Evolutionary conservation across 768 basidiomycete species (phyloP).

Genomic region (Kwoniella mangroviensis): DNA sequence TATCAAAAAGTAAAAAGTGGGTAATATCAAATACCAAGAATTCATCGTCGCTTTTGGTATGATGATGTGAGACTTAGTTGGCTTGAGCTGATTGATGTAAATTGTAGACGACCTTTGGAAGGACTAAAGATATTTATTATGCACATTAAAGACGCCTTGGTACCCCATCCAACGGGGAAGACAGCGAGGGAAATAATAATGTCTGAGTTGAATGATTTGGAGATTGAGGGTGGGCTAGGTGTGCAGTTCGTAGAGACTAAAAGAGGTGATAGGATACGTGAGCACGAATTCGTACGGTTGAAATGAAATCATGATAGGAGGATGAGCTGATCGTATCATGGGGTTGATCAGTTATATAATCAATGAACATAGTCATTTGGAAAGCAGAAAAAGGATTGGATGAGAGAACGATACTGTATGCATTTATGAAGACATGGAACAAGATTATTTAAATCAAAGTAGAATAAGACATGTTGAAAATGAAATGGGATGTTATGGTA

Average conservation of each 20-base stretch:
- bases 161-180: conserved; percentile 57
- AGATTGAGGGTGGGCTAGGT: conserved; percentile 69
- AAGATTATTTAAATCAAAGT: neutral
- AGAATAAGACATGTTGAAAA: neutral
- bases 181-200: conserved; percentile 72
- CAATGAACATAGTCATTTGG: neutral
- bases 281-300: conserved; percentile 54
- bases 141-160: conserved; percentile 81
- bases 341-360: neutral
- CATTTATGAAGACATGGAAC: no score
- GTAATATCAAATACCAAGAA: neutral
- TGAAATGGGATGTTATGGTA: neutral
- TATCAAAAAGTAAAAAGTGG: conserved; percentile 36
- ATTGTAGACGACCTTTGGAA: conserved; percentile 35
- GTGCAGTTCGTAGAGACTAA: conserved; percentile 71
- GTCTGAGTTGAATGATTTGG: conserved; percentile 70
- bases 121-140: conserved; percentile 69
- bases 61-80: no score
- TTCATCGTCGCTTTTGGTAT: no score
- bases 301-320: no score
- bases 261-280: conserved; percentile 82
- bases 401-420: no score
- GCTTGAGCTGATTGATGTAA: neutral
- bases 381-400: no score
- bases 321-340: no score